These are phyloP conservation scores for Jatropha curcas DNA, from an alignment of 345 rosid species.

Conservation along the genomic window DNA sequence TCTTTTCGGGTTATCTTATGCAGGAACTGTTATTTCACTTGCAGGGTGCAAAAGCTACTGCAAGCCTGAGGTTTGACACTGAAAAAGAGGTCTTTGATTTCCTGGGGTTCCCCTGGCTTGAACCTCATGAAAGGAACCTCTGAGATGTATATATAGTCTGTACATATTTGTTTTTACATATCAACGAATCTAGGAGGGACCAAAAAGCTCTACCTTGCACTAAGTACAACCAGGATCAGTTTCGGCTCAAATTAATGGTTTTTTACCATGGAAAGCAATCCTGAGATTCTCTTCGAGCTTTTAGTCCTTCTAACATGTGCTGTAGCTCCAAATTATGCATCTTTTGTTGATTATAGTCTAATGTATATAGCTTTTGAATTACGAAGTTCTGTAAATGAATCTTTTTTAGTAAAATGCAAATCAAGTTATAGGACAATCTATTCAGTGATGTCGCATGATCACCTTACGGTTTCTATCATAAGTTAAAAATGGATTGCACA, in stretches of 20 bases:
- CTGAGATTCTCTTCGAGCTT: background rate
- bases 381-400: background rate
- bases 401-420: background rate
- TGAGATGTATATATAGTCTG: conserved; percentile 22
- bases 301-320: background rate
- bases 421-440: background rate
- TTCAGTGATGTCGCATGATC: background rate
- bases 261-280: background rate
- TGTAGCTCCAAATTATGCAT: background rate
- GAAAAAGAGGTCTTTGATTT: conserved; percentile 84
- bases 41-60: conserved; percentile 66
- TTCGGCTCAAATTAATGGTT: background rate
- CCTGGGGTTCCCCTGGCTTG: conserved; percentile 83
- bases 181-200: background rate
- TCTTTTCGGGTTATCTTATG: background rate
- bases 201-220: background rate
- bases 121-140: conserved; percentile 80
- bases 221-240: background rate
- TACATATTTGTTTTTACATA: background rate
- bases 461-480: too few relatives aligned
- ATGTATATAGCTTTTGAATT: background rate
- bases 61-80: conserved; percentile 57
- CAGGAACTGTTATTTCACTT: conserved; percentile 12
- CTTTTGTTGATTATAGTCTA: background rate
- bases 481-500: too few relatives aligned